phyloP scores from a whole-genome alignment of 331 rosid species.

The Malus hybrid region DNA sequence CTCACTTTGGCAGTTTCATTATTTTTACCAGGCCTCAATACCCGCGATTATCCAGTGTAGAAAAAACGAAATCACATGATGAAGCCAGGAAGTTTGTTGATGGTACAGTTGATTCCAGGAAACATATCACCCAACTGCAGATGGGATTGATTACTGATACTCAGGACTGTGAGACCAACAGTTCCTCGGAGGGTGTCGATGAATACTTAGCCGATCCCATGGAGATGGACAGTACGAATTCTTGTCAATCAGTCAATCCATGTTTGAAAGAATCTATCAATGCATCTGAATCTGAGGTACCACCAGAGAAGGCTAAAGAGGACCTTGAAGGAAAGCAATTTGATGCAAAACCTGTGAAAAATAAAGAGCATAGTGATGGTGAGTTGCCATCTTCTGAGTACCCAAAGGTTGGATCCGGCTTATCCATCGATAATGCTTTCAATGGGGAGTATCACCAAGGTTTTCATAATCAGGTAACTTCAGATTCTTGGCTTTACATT shows the following conservation, averaged over 20 bases:
- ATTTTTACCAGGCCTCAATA: conserved; percentile 25
- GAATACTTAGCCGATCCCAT: conserved; percentile 49
- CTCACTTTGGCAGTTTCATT: neutral
- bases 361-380: conserved; percentile 11
- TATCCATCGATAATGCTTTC: conserved; percentile 14
- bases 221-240: conserved; percentile 28
- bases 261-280: conserved; percentile 22
- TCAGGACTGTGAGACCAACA: neutral
- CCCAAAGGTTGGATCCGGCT: conserved; percentile 18
- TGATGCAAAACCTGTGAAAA: conserved; percentile 12
- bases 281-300: conserved; percentile 3
- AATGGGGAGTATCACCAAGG: conserved; percentile 21
- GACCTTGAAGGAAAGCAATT: conserved; percentile 22
- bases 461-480: conserved; percentile 36
- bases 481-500: neutral
- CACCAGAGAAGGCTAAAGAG: conserved; percentile 24
- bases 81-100: conserved; percentile 20
- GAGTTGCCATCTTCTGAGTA: conserved; percentile 21
- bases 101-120: conserved; percentile 13
- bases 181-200: conserved; percentile 29
- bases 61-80: conserved; percentile 14
- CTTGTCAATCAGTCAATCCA: conserved; percentile 19
- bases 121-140: conserved; percentile 6
- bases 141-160: conserved; percentile 1
- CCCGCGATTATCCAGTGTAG: conserved; percentile 17